Conservation (phyloP, 192 early-diverging fungal species). For the Ambispora gerdemannii region DNA sequence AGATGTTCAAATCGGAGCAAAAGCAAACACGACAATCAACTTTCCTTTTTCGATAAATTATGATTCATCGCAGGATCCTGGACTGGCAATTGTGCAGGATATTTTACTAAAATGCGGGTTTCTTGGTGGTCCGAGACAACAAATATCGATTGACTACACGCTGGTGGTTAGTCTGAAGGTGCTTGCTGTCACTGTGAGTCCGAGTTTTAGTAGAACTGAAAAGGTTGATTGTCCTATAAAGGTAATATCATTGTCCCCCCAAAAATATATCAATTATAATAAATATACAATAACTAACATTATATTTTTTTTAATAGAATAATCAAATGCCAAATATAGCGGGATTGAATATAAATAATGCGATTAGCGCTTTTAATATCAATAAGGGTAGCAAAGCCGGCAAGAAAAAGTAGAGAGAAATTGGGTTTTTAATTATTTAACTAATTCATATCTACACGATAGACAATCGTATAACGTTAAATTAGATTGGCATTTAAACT, state of each 20-base stretch:
- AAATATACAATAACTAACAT: background rate
- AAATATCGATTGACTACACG: slow-evolving; percentile 45
- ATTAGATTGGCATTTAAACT: too few relatives aligned
- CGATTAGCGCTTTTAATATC: background rate
- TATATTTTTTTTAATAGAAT: slow-evolving; percentile 7
- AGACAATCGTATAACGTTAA: too few relatives aligned
- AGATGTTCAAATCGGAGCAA: slow-evolving; percentile 38
- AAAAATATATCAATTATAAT: background rate
- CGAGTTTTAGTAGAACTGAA: slow-evolving; percentile 19
- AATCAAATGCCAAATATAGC: slow-evolving; percentile 22
- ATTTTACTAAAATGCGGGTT: slow-evolving; percentile 45
- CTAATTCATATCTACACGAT: too few relatives aligned
- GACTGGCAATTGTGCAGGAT: slow-evolving; percentile 38
- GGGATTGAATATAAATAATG: slow-evolving; percentile 2
- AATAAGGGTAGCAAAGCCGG: too few relatives aligned
- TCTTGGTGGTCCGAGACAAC: slow-evolving; percentile 18
- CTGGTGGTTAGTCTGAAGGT: slow-evolving; percentile 48
- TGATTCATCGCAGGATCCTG: slow-evolving; percentile 29
- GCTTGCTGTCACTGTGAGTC: slow-evolving; percentile 42
- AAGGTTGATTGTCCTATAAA: slow-evolving; percentile 25
- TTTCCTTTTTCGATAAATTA: slow-evolving; percentile 48
- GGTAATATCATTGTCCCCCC: background rate
- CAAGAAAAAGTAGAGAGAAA: too few relatives aligned
- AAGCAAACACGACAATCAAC: slow-evolving; percentile 36
- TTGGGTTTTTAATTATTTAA: too few relatives aligned